phyloP scores from a whole-genome alignment of 2,329 filamentous ascomycete genomes.

The Aureobasidium sp. region DNA sequence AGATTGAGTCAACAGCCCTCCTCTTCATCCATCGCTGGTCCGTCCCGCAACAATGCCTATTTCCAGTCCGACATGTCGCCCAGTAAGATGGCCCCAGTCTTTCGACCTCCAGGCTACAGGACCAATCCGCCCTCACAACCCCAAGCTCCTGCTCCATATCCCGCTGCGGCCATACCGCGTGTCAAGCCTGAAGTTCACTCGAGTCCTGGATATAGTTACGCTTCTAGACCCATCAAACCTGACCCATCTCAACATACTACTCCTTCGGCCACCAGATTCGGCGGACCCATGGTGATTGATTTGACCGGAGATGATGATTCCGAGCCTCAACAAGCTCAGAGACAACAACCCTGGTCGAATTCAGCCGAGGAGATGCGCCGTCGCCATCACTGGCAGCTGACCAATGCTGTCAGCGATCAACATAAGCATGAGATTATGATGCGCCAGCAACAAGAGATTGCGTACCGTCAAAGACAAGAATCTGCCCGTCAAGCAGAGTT shows the following conservation, averaged over 20 bases:
- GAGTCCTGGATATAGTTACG: not conserved
- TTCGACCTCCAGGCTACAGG: constrained; percentile 20
- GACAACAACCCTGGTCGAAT: not conserved
- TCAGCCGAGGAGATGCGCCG: not conserved
- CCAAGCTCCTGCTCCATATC: not conserved
- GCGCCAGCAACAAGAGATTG: not conserved
- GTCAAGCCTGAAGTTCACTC: constrained; percentile 10
- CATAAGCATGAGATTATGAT: not conserved
- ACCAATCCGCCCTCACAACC: constrained; percentile 10
- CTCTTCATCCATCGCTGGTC: constrained; percentile 6
- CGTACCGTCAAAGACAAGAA: not conserved
- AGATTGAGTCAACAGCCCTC: constrained; percentile 21
- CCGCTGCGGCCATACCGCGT: not conserved
- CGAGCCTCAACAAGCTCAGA: not conserved
- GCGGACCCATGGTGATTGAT: not conserved
- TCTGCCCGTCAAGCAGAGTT: not conserved
- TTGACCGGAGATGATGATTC: constrained; percentile 2
- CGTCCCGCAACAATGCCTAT: not conserved
- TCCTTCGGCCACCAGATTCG: not conserved
- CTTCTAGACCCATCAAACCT: not conserved
- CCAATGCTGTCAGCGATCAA: not conserved
- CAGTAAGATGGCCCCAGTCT: constrained; percentile 15
- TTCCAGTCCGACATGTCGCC: constrained; percentile 3
- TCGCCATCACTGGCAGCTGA: constrained; percentile 4
- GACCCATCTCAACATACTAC: not conserved